These are phyloP conservation scores for Leucocoprinus birnbaumii DNA, from an alignment of 768 basidiomycete genomes.

Conservation along the genomic window DNA sequence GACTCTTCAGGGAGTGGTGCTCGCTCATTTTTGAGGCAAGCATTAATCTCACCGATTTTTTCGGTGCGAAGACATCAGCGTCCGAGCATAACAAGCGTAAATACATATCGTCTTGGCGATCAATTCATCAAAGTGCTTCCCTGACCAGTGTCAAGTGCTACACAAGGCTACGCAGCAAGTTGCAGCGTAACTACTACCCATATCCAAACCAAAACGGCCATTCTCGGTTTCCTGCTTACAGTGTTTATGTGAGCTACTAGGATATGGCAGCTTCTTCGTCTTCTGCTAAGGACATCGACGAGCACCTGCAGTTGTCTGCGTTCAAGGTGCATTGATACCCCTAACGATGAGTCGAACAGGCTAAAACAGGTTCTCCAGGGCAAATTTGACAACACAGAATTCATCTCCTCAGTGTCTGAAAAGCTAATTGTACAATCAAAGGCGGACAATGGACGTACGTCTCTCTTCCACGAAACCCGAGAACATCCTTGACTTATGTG, in stretches of 20 bases:
- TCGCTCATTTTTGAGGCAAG: conserved; percentile 34
- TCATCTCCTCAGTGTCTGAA: conserved; percentile 83
- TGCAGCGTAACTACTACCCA: too few species aligned
- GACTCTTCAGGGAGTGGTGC: conserved; percentile 52
- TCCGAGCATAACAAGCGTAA: conserved; percentile 2
- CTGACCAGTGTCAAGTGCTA: too few species aligned
- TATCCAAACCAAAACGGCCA: not conserved
- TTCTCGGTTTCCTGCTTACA: not conserved
- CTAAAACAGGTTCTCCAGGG: conserved; percentile 42
- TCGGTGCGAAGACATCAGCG: not conserved
- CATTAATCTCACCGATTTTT: not conserved
- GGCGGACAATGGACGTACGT: conserved; percentile 72
- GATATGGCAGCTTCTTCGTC: conserved; percentile 14
- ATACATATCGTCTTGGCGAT: conserved; percentile 18
- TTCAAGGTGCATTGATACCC: conserved; percentile 45
- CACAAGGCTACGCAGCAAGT: too few species aligned
- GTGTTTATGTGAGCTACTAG: not conserved
- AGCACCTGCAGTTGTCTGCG: conserved; percentile 47
- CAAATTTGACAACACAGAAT: conserved; percentile 91
- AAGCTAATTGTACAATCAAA: conserved; percentile 86
- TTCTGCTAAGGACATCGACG: conserved; percentile 32
- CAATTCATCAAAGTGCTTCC: too few species aligned
- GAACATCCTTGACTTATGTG: not conserved
- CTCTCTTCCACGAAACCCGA: not conserved
- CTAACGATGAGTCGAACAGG: conserved; percentile 1